Base-by-base conservation (phyloP, 345 rosid species). In the Syzygium jambos region DNA sequence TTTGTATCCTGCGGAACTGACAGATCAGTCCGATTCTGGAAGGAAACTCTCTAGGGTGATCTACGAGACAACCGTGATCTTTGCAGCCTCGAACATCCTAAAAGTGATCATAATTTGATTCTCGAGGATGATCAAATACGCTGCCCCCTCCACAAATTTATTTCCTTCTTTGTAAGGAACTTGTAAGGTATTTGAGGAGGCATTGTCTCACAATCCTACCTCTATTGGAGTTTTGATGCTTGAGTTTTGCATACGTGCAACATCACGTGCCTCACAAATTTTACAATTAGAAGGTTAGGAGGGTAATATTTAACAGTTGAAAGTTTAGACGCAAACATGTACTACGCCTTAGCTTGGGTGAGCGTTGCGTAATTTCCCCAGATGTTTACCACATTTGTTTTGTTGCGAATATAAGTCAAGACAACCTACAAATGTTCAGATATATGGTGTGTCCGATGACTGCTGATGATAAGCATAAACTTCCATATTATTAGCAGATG, bases 1-100 rank as follows among this genome's bases (percentile, higher is more conserved):
- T 93, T 94, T 82, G 78, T 94, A 84, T 87, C 95, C 56, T 93
- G 95, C 25, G 96, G 96, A 55, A 93, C 91, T 34, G 96, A 94
- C 87, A 86, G 96, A 89, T 93, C 96, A 2, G 88, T 93, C 78
- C 91, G 94, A 57, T 94, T 89, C 86, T 94, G 96, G 96, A 94
- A 92, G 91, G 94, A 92, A 87, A 87, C 34, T 87, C 85, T 55
- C 15, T 93, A 89, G 88, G 78, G 80, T 73, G 25, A 73, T 17
- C 14, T 9, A 34, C 7, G 25, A 34, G 78, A 19, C 6, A 21
- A 21, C 29, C 51, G 30, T 68, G 46, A 68, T 68, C 16, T 68
- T 34, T 68, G 78, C 78, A 68, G 46, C 46, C 46, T 68, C 1
- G 25, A 43, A 68, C 78, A 34, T 68, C 43, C 34, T 68, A 16